Evolutionary conservation across 1,139 yeast species (phyloP).

Genomic region (Sugiyamaella pinicola): DNA sequence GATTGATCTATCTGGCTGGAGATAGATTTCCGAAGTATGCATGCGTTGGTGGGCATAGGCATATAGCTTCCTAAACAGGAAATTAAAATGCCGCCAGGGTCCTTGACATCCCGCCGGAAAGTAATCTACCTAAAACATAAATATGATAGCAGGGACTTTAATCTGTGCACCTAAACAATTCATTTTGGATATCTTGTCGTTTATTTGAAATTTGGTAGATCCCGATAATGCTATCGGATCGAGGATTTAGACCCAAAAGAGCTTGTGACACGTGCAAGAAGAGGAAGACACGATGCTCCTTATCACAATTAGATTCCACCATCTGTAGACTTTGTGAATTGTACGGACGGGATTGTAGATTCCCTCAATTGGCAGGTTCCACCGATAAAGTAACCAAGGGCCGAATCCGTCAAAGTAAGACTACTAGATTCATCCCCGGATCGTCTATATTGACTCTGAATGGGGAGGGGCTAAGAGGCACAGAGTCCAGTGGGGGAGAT

Average conservation of each 20-base stretch:
- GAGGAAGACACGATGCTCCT: constrained; percentile 34
- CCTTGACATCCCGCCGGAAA: neutral
- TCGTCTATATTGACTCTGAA: constrained; percentile 11
- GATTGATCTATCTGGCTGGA: neutral
- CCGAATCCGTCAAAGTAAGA: constrained; percentile 12
- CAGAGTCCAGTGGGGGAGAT: neutral
- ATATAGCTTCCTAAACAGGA: neutral
- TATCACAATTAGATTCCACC: constrained; percentile 26
- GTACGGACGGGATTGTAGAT: constrained; percentile 31
- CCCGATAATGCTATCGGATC: constrained; percentile 8
- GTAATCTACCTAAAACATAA: neutral
- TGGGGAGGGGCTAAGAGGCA: neutral
- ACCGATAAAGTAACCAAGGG: constrained; percentile 3
- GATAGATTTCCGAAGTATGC: neutral
- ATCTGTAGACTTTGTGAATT: constrained; percentile 33
- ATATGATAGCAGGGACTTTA: neutral
- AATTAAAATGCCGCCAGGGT: neutral
- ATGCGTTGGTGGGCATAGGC: neutral
- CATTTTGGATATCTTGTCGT: neutral
- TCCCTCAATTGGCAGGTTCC: constrained; percentile 15
- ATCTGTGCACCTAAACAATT: neutral
- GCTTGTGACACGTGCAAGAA: constrained; percentile 35
- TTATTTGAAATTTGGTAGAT: neutral
- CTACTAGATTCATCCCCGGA: constrained; percentile 14
- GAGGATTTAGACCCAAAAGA: constrained; percentile 26